Base-by-base conservation (phyloP, 2,329 filamentous ascomycete genomes). In the Fusarium nisikadoi region DNA sequence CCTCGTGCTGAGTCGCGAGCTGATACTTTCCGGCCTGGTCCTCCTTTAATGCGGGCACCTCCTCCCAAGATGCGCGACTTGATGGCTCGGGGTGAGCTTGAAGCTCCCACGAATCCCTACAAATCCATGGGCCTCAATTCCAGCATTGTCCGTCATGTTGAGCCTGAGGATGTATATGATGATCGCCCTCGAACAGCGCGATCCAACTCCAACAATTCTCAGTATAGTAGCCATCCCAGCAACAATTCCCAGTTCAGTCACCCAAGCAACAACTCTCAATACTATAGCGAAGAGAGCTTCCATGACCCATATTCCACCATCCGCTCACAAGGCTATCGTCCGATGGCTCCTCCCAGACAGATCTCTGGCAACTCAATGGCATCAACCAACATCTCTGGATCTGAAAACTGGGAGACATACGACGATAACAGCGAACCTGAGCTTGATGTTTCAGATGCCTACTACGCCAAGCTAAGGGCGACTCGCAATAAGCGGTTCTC, bases 391-490 rank as follows among this genome's bases (percentile, higher is more conserved):
- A 87, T 93, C 31, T 94, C 93, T 9, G 94, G 93, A 3, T 97
- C 94, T 7, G 95, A 98, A 82, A 98, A 98, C 80, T 98, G 95
- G 95, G 95, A 98, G 82, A 97, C 95, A 14, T 98, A 96, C 77
- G 95, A 96, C 75, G 94, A 97, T 80, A 90, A 88, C 73, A 94
- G 92, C 68, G 92, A 94, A 77, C 89, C 91, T 0, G 93, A 94
- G 76, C 86, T 87, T 29, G 94, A 97, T 79, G 89, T 88, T 1
- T 91, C 91, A 8, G 93, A 96, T 68, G 87, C 90, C 14, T 97
- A 97, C 81, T 94, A 94, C 78, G 92, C 93, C 72, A 94, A 93
- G 81, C 84, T 95, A 59, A 88, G 92, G 63, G 90, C 91, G 36
- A 87, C 91, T 10, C 88, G 90, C 39, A 79, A 87, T 74, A 95